Base-by-base conservation (phyloP, 169 alveolate genomes). In the Babesia microti region DNA sequence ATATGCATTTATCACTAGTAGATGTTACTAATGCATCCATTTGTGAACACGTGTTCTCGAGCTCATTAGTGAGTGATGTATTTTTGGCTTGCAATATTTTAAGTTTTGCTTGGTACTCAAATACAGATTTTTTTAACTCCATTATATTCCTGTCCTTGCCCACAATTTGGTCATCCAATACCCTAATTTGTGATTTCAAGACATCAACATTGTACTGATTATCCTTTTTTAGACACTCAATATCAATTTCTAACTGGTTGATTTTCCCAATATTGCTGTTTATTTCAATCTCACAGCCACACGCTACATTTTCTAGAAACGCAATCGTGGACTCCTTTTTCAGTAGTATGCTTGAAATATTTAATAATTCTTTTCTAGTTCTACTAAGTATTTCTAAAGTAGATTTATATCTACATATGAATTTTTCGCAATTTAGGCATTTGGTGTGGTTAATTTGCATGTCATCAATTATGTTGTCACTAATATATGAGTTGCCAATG, bases 341-440 rank as follows among this genome's bases (percentile, higher is more conserved):
- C 29, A 65, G 47, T 0, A 49, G 41, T 4, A 47, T 34, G 18
- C 55, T 70, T 23, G 68, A 55, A 9, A 57, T 39, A 17, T 65
- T 65, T 22, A 65, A 58, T 4, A 53, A 61, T 9, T 33, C 48
- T 39, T 36, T 43, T 22, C 76, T 33, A 11, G 55, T 70, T 29
- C 55, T 53, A 30, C 48, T 57, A 12, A 65, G 56, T 19, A 70
- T 56, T 11, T 53, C 70, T 17, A 65, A 65, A 1, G 76, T 65
- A 11, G 53, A 68, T 9, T 65, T 44, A 27, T 65, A 65, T 30
- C 22, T 18, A 12, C 5, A 2, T 21, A 3, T 0, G 22, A 32
- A 4, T 33, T 26, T 19, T 43, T 29, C 30, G 23, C 7, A 30
- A 21, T 15, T 30, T 34, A 24, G 17, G 50, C 61, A n/a, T 26